Conservation (phyloP, 139 green algal species). For the Pleodorina starrii region DNA sequence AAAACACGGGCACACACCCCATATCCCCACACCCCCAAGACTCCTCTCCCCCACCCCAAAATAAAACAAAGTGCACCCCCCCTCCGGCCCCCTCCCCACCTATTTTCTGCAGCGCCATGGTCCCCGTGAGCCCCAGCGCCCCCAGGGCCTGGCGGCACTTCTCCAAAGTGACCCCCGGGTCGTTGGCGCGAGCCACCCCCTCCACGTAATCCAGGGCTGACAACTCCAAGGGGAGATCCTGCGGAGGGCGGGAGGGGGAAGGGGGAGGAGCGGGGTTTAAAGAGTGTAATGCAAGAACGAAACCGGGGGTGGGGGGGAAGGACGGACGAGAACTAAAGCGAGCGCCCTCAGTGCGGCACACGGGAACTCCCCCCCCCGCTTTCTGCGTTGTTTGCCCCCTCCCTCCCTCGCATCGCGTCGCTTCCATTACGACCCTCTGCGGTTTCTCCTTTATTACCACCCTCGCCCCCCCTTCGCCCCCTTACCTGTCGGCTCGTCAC, state of each 20-base stretch:
- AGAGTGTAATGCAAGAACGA: no score
- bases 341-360: no score
- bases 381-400: no score
- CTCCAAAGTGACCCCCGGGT: constrained; percentile 72
- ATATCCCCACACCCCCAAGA: background rate
- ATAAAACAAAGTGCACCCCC: background rate
- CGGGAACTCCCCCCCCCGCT: no score
- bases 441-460: no score
- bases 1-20: background rate
- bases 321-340: no score
- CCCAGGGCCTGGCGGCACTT: constrained; percentile 73
- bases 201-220: constrained; percentile 69
- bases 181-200: constrained; percentile 63
- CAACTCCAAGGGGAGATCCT: constrained; percentile 78
- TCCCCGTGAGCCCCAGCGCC: constrained; percentile 77
- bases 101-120: constrained; percentile 73
- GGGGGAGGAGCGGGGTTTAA: no score
- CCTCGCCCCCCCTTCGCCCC: no score
- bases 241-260: background rate
- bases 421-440: no score
- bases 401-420: no score
- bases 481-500: no score
- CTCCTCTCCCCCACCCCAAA: background rate
- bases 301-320: no score
- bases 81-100: constrained; percentile 38